These are phyloP conservation scores for Globisporangium barbulae DNA, from an alignment of 352 stramenopile species.

Conservation along the genomic window DNA sequence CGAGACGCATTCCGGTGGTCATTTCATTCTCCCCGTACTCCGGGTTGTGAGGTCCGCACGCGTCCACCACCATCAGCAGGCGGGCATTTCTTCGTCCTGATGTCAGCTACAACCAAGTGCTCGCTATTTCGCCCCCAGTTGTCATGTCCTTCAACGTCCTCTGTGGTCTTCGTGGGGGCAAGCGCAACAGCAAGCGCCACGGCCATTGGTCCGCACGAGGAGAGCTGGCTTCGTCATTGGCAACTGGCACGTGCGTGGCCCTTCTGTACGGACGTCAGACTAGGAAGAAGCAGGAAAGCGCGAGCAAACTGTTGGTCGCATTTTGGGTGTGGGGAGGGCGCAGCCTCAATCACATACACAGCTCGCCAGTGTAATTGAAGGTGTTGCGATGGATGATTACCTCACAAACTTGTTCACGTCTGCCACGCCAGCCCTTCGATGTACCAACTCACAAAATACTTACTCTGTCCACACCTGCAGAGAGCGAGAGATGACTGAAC, in stretches of 20 bases:
- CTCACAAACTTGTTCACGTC: too few relatives aligned
- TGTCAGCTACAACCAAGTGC: not conserved
- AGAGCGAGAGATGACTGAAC: not conserved
- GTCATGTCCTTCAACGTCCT: not conserved
- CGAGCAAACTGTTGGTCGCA: not conserved
- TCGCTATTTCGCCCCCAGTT: not conserved
- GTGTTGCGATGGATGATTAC: too few relatives aligned
- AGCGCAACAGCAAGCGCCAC: not conserved
- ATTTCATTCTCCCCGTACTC: not conserved
- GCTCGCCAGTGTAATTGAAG: too few relatives aligned
- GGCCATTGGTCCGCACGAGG: not conserved
- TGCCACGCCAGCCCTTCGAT: too few relatives aligned
- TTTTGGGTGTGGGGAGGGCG: too few relatives aligned
- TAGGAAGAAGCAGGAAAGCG: not conserved
- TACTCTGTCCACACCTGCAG: not conserved
- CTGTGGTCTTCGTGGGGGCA: not conserved
- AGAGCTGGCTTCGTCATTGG: slow-evolving; percentile 2
- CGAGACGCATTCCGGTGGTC: slow-evolving; percentile 1
- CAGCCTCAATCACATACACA: too few relatives aligned
- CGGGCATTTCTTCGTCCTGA: too few relatives aligned
- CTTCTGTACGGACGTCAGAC: not conserved
- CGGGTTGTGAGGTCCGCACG: too few relatives aligned
- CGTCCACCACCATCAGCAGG: not conserved
- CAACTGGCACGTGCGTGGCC: slow-evolving; percentile 4
- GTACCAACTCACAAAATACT: too few relatives aligned